phyloP scores from a whole-genome alignment of 2,329 filamentous ascomycete species.

The Stemphylium beticola region DNA sequence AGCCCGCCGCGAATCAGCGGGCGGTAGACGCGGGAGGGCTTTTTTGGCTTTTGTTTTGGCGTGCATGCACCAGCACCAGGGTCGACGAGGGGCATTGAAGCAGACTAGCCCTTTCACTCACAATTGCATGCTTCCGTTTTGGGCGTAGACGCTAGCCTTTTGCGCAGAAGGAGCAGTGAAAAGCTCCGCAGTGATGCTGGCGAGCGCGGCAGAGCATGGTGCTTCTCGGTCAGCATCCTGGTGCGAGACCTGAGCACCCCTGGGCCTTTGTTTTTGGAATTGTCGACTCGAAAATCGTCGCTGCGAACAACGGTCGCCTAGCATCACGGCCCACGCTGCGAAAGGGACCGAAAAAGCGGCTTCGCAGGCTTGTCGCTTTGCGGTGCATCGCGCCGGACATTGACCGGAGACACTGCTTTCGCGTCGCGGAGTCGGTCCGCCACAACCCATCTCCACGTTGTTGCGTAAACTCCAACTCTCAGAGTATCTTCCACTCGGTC shows the following conservation, averaged over 20 bases:
- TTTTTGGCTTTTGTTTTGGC: slow-evolving; percentile 36
- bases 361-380: slow-evolving; percentile 8
- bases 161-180: slow-evolving; percentile 23
- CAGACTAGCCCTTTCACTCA: slow-evolving; percentile 24
- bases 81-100: slow-evolving; percentile 14
- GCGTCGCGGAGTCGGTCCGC: slow-evolving; percentile 30
- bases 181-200: slow-evolving; percentile 24
- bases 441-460: slow-evolving; percentile 28
- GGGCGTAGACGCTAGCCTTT: slow-evolving; percentile 25
- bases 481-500: slow-evolving; percentile 10
- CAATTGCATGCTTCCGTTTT: slow-evolving; percentile 35
- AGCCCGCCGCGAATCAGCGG: slow-evolving; percentile 35
- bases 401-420: slow-evolving; percentile 20
- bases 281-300: slow-evolving; percentile 2
- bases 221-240: slow-evolving; percentile 15
- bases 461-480: slow-evolving; percentile 28
- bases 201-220: slow-evolving; percentile 18
- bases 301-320: slow-evolving; percentile 16
- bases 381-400: slow-evolving; percentile 22
- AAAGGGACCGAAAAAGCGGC: slow-evolving; percentile 24
- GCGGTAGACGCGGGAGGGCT: slow-evolving; percentile 34
- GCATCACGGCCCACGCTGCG: slow-evolving; percentile 1
- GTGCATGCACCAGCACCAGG: slow-evolving; percentile 25
- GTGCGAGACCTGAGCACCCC: background rate
- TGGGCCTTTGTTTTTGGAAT: slow-evolving; percentile 9